Conservation (phyloP, 805 yeast species). For the Millerozyma miso region DNA sequence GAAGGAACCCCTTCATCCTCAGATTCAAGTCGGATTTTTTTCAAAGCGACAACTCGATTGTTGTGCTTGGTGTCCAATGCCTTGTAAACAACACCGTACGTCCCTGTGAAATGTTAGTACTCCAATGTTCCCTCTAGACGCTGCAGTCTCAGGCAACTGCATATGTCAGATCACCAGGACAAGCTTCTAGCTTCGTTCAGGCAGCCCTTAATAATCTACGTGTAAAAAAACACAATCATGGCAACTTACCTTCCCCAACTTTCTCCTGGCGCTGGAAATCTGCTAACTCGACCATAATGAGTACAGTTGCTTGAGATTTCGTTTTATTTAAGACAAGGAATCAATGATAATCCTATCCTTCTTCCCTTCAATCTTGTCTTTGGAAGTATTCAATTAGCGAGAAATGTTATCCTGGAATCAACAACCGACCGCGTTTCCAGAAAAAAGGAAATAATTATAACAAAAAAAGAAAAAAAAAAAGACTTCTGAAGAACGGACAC, state of each 20-base stretch:
- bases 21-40: slow-evolving; percentile 90
- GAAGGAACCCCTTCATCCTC: slow-evolving; percentile 99
- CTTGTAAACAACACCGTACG: slow-evolving; percentile 96
- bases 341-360: too few species aligned
- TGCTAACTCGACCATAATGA: slow-evolving; percentile 73
- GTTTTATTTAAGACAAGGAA: background rate
- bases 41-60: slow-evolving; percentile 91
- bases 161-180: too few species aligned
- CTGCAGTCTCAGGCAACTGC: too few species aligned
- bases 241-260: slow-evolving; percentile 81
- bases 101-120: slow-evolving; percentile 43
- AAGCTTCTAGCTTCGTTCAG: too few species aligned
- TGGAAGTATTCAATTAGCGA: background rate
- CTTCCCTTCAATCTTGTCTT: background rate
- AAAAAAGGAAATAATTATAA: too few species aligned
- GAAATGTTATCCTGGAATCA: background rate
- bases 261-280: slow-evolving; percentile 94
- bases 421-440: background rate
- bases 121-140: too few species aligned
- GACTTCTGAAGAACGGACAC: too few species aligned
- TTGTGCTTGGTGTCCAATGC: slow-evolving; percentile 87
- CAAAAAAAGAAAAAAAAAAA: too few species aligned
- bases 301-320: background rate
- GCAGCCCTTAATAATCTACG: too few species aligned
- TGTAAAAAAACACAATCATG: slow-evolving; percentile 7